Base-by-base conservation (phyloP, 2,329 filamentous ascomycete species). In the Fusarium albosuccineum region DNA sequence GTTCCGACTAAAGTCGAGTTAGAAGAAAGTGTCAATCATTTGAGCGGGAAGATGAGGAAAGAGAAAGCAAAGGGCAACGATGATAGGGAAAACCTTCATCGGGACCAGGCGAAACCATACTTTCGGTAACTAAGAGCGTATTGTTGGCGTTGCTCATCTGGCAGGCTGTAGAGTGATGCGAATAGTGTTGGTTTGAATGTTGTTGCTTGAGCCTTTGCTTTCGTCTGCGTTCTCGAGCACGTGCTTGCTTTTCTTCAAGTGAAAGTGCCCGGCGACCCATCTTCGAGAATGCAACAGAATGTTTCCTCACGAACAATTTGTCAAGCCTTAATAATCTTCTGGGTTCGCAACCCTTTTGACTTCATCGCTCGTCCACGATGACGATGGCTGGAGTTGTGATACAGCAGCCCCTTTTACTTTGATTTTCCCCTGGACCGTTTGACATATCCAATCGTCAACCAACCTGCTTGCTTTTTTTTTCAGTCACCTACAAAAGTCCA, bases 1-100 rank as follows among this genome's bases (percentile, higher is more conserved):
- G 46, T 39, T 50, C 22, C n/a, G 46, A 50, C 33, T 36, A 39
- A 22, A 50, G 46, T 50, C 22, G 33, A 50, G 33, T 36, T 36
- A 50, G 30, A 50, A 26, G 45, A 37, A 49, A 48, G n/a, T 40
- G 37, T 40, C 37, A 40, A 40, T 40, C 9, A 40, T 40, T 40
- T 40, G 37, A 40, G 37, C 37, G 37, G 37, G 37, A 40, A 14
- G 37, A 40, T 40, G 37, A 40, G 37, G n/a, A 40, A 40, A 40
- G 37, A 40, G 37, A 40, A 40, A 40, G 37, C n/a, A 9, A 40
- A 40, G 37, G 37, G 37, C 37, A 40, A 40, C 37, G 37, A 40
- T 40, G 37, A 40, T 40, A 40, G 37, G 37, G 37, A 14, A 40
- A 40, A 40, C 9, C 37, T 40, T 40, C 37, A 40, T 40, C 37